A percentile compares a stretch with the other conserved stretches of the same genome.
Conservation (phyloP, 345 rosid genomes). For the Trapa incisa region DNA sequence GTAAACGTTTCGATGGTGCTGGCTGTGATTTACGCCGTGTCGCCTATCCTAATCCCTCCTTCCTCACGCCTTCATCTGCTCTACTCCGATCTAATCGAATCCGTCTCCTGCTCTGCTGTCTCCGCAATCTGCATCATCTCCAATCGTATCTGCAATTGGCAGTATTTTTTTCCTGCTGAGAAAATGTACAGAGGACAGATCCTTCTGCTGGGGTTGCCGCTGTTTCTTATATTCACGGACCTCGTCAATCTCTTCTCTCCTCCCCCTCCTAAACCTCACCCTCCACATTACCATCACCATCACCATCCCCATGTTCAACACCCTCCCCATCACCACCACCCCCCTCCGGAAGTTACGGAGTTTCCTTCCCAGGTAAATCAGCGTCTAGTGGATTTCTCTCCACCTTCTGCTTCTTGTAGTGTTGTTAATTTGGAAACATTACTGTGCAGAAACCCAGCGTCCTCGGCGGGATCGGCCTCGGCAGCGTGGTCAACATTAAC, state of each 20-base stretch:
- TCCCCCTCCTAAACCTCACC: conserved; percentile 35
- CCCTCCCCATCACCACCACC: conserved; percentile 29
- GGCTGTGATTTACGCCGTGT: too few relatives aligned
- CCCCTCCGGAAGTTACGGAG: conserved; percentile 26
- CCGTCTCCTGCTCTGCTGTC: too few relatives aligned
- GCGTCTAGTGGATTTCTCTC: too few relatives aligned
- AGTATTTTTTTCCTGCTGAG: too few relatives aligned
- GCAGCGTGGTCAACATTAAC: conserved; percentile 51
- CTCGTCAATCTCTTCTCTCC: conserved; percentile 54
- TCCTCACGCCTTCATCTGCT: too few relatives aligned
- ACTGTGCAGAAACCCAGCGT: conserved; percentile 27
- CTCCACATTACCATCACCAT: conserved; percentile 27
- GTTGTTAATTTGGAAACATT: not conserved
- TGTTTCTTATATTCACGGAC: conserved; percentile 54
- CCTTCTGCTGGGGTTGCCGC: conserved; percentile 47
- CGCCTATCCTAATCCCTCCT: too few relatives aligned
- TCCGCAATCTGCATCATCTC: too few relatives aligned
- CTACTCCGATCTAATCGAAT: too few relatives aligned
- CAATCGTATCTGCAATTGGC: too few relatives aligned
- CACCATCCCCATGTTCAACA: not conserved
- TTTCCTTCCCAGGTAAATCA: conserved; percentile 33
- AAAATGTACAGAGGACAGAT: conserved; percentile 45
- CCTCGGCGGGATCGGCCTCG: conserved; percentile 46
- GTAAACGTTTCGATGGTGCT: too few relatives aligned
- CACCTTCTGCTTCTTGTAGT: not conserved